These are phyloP conservation scores for Agaricus subrufescens DNA, from an alignment of 768 basidiomycete species.

Conservation along the genomic window DNA sequence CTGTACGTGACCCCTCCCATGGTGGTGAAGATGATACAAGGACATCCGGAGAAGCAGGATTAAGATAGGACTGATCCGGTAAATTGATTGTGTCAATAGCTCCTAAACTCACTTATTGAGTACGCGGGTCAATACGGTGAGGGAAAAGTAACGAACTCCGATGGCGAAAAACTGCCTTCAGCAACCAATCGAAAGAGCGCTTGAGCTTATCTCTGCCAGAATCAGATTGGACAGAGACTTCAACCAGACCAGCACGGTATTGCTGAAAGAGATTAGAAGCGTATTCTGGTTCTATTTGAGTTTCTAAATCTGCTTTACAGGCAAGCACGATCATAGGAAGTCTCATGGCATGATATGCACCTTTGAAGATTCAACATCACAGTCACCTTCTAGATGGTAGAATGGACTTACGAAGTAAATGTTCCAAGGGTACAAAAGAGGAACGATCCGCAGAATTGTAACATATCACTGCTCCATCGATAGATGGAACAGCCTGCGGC, in stretches of 20 bases:
- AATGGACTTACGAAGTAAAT: constrained; percentile 60
- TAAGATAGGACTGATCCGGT: constrained; percentile 41
- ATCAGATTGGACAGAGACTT: constrained; percentile 56
- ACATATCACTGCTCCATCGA: constrained; percentile 82
- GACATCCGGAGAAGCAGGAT: constrained; percentile 71
- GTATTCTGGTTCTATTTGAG: constrained; percentile 50
- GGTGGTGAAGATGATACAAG: constrained; percentile 35
- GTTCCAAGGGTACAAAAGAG: constrained; percentile 65
- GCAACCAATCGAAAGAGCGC: constrained; percentile 67
- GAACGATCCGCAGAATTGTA: constrained; percentile 66
- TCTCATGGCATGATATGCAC: constrained; percentile 49
- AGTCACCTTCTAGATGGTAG: not conserved
- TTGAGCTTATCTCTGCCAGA: constrained; percentile 69
- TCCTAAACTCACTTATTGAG: not conserved
- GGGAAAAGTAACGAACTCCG: not conserved
- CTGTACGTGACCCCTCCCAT: constrained; percentile 52
- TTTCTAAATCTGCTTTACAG: constrained; percentile 77
- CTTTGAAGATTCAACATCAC: constrained; percentile 29
- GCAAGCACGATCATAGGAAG: constrained; percentile 74
- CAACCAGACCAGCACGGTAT: constrained; percentile 76
- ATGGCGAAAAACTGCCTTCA: constrained; percentile 54
- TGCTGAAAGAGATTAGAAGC: constrained; percentile 46
- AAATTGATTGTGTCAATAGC: constrained; percentile 23
- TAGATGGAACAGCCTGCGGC: constrained; percentile 50
- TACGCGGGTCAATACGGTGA: not conserved